Base-by-base conservation (phyloP, 805 yeast species). In the Vanderwaltozyma tropicalis region DNA sequence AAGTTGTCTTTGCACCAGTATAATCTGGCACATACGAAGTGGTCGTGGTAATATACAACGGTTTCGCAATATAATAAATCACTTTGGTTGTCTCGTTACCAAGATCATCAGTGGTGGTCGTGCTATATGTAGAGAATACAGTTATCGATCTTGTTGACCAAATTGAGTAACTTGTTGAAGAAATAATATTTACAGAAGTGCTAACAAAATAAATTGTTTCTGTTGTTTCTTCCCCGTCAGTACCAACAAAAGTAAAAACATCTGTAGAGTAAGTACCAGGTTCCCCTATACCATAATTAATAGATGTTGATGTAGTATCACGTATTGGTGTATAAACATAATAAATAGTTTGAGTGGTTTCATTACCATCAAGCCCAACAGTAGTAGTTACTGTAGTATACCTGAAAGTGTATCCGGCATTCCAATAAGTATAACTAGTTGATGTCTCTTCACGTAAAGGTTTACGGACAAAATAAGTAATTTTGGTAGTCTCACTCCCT, bases 261-360 rank as follows among this genome's bases (percentile, higher is more conserved):
- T 18, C 39, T 15, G 41, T 39, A 5, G 38, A 28, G 30, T 30
- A 40, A 11, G 49, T 45, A 1, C 34, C 12, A 19, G 38, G 30
- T 4, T 10, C 6, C 10, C 6, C 15, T 6, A 11, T 10, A 10
- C 28, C 26, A 4, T 28, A 11, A 7, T 28, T 27, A 21, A 17
- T 21, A 3, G 14, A 14, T 15, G 32, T 34, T n/a, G 16, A 17
- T 4, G 37, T 34, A 11, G 20, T 14, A 10, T 8, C 19, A 19
- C 19, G 22, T 3, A 8, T 14, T 19, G 40, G 36, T 22, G 38
- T 28, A 9, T 29, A 8, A 9, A 35, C 32, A 16, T 35, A 35
- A 25, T 35, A 35, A 12, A 35, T 22, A 12, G 41, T 36, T 33
- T 36, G 37, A 13, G 42, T 39, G 10, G 42, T 42, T 26, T 29